Percentiles rank a stretch among this genome's conserved stretches.
Conservation (phyloP, 2,329 filamentous ascomycete genomes). For the Neofusicoccum cordaticola region DNA sequence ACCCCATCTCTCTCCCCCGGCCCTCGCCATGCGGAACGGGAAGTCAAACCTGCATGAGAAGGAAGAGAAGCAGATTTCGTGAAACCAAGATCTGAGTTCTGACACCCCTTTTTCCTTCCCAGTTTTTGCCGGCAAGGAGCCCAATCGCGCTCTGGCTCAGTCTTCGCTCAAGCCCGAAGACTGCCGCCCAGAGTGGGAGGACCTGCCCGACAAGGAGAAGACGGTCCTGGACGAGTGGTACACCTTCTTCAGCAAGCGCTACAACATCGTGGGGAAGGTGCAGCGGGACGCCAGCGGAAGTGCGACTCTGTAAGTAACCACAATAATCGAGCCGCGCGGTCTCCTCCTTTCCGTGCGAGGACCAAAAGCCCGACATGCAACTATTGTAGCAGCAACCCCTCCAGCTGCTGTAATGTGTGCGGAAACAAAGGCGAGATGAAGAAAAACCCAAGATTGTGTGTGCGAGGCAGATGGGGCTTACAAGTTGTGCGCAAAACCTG, state of each 20-base stretch:
- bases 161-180: slow-evolving; percentile 86
- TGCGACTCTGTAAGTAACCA: slow-evolving; percentile 19
- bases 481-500: not conserved
- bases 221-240: slow-evolving; percentile 85
- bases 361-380: not conserved
- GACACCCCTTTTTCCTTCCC: not conserved
- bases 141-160: slow-evolving; percentile 83
- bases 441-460: not conserved
- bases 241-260: slow-evolving; percentile 94
- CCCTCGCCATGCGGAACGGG: no score
- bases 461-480: slow-evolving; percentile 7
- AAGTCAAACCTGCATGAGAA: not conserved
- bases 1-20: not conserved
- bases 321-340: not conserved
- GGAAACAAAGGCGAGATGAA: not conserved
- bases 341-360: not conserved
- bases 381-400: not conserved
- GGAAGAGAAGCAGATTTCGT: not conserved
- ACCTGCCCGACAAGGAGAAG: slow-evolving; percentile 81
- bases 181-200: slow-evolving; percentile 76
- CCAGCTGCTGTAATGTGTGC: not conserved
- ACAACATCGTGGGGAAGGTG: slow-evolving; percentile 74
- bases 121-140: slow-evolving; percentile 97
- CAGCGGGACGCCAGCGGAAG: slow-evolving; percentile 12
- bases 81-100: not conserved